Evolutionary conservation across 768 basidiomycete species (phyloP).

Genomic region (Punctularia strigosozonata): DNA sequence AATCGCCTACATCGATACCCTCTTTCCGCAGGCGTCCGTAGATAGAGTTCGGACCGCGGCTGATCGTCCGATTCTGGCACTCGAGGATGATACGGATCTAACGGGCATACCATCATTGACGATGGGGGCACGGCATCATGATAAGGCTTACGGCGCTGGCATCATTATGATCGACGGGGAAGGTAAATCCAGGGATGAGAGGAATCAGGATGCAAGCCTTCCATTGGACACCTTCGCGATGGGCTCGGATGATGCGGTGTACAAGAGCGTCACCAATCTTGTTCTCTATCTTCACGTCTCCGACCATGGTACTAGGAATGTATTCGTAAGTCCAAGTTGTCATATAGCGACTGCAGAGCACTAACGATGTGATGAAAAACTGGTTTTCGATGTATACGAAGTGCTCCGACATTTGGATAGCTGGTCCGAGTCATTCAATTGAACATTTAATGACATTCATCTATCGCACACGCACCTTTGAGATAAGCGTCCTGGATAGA

Average conservation of each 20-base stretch:
- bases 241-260: conserved; percentile 79
- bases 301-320: conserved; percentile 57
- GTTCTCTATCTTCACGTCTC: conserved; percentile 83
- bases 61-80: conserved; percentile 85
- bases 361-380: conserved; percentile 84
- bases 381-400: conserved; percentile 98
- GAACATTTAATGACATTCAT: background rate
- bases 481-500: conserved; percentile 94
- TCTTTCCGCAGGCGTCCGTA: conserved; percentile 77
- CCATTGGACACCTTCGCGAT: conserved; percentile 74
- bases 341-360: background rate
- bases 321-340: background rate
- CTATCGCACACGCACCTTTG: conserved; percentile 40
- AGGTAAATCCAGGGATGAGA: conserved; percentile 85
- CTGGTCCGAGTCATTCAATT: conserved; percentile 22
- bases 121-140: background rate
- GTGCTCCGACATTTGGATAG: conserved; percentile 88
- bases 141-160: conserved; percentile 67
- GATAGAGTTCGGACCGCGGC: conserved; percentile 84
- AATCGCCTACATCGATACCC: conserved; percentile 66
- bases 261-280: conserved; percentile 92
- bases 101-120: background rate
- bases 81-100: conserved; percentile 92
- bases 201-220: conserved; percentile 90
- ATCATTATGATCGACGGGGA: conserved; percentile 85